Base-by-base conservation (phyloP, 2,329 filamentous ascomycete species). In the Aspergillus sp. region DNA sequence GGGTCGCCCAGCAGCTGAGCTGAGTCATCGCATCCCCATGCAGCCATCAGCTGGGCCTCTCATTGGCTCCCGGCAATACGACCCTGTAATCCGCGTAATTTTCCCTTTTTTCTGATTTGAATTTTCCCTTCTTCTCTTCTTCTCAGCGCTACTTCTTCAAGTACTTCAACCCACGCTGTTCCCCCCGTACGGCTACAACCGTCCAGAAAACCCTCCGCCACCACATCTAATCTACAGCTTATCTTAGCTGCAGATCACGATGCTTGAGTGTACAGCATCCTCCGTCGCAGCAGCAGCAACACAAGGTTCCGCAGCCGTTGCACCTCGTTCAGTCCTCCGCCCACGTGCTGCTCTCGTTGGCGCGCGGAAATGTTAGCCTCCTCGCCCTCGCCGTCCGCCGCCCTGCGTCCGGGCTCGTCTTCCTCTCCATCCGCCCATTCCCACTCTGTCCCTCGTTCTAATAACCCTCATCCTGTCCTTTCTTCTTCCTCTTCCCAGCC, bases 341-440 rank as follows among this genome's bases (percentile, higher is more conserved):
- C 63, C 62, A 66, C 63, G 64, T 66, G 63, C 61, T 63, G 57
- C 52, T 52, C 52, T 58, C 57, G 55, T 56, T 57, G 55, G 55
- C 19, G 19, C 19, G 55, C 57, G 55, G 55, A 59, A 49, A 69
- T 70, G 65, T 62, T 69, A 57, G 60, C 65, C 50, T 69, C 68
- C 29, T 70, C 68, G 49, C 65, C 68, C 38, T 70, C 68, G 46
- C 65, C 68, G 28, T 61, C 63, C 66, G 59, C 63, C 48, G 61
- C 65, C 44, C 56, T 70, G 52, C 66, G 64, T 51, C 56, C 55
- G 47, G 54, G 59, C 48, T 58, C 62, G 30, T 52, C 56, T 45
- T 57, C 52, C 43, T 57, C 58, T 45, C 51, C 59, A 49, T 51
- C 59, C 49, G 52, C 58, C 45, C 48, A 44, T 42, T 44, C 46